These are phyloP conservation scores for Marasmius tenuissimus DNA, from an alignment of 1,284 basidiomycete species.

Conservation along the genomic window DNA sequence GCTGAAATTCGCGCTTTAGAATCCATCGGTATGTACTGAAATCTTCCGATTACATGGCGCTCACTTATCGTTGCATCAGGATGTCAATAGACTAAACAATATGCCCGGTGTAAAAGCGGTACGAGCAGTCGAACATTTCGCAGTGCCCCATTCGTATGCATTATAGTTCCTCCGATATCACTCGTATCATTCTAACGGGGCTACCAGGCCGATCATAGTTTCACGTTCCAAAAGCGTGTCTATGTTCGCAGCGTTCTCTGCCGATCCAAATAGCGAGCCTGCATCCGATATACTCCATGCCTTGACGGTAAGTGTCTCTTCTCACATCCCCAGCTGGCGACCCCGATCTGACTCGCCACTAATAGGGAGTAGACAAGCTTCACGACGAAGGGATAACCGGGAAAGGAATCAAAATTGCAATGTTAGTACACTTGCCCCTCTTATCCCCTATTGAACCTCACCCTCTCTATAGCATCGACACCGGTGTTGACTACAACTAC, in stretches of 20 bases:
- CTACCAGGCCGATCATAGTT: too few relatives aligned
- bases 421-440: conserved; percentile 26
- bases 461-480: background rate
- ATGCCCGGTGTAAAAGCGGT: background rate
- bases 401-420: conserved; percentile 51
- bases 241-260: too few relatives aligned
- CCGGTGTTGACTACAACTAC: background rate
- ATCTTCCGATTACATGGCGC: background rate
- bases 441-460: background rate
- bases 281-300: background rate
- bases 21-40: background rate
- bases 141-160: background rate
- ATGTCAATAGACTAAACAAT: background rate
- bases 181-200: background rate
- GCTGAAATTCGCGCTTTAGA: background rate
- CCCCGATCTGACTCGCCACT: background rate
- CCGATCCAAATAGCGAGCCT: background rate
- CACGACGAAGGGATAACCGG: conserved; percentile 51
- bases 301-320: background rate
- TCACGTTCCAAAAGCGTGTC: too few relatives aligned
- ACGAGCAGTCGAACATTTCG: background rate
- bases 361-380: conserved; percentile 44
- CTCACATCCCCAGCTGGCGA: background rate
- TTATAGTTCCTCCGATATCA: background rate
- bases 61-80: background rate